Evolutionary conservation across 2,329 filamentous ascomycete species (phyloP).

Genomic region (Byssochlamys sp.): DNA sequence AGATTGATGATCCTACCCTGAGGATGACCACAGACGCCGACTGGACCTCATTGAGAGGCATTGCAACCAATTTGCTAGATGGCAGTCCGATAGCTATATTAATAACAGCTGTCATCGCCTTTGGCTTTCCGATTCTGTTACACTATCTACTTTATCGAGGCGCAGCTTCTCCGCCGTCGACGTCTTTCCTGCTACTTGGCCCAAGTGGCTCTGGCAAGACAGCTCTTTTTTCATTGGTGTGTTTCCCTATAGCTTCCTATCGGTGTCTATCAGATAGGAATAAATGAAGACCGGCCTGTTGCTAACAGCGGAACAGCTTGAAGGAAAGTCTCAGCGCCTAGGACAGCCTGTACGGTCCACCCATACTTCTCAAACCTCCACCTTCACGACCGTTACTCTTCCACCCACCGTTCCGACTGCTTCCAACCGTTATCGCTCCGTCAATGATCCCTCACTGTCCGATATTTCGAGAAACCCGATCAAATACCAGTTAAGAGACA

Average conservation of each 20-base stretch:
- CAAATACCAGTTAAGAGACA: conserved; percentile 51
- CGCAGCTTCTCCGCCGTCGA: conserved; percentile 51
- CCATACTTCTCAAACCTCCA: conserved; percentile 55
- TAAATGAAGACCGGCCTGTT: conserved; percentile 3
- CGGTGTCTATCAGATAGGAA: not conserved
- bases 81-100: conserved; percentile 43
- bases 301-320: conserved; percentile 26
- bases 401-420: conserved; percentile 43
- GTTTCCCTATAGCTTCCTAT: not conserved
- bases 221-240: conserved; percentile 66
- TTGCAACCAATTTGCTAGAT: conserved; percentile 34
- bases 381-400: conserved; percentile 48
- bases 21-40: conserved; percentile 22
- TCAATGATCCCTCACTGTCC: conserved; percentile 58
- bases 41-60: conserved; percentile 29
- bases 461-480: conserved; percentile 27
- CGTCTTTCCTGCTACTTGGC: conserved; percentile 71
- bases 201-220: conserved; percentile 82
- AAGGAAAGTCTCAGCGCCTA: conserved; percentile 33
- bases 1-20: conserved; percentile 3
- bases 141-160: conserved; percentile 65
- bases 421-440: conserved; percentile 56
- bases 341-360: conserved; percentile 34
- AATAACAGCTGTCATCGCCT: conserved; percentile 59
- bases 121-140: conserved; percentile 66